phyloP scores from a whole-genome alignment of 176 grass and related monocot genomes.

The Triticum aestivum region IWGSC_CS_RefSeq_v2.1 NC_057795.1:295057505-295058004 shows the following conservation, averaged over 20 bases:
- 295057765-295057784: not conserved
- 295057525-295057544: not conserved
- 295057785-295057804: not conserved
- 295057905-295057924: constrained; percentile 45
- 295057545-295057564: not conserved
- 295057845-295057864: not conserved
- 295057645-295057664: not conserved
- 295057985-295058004: constrained; percentile 45
- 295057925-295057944: constrained; percentile 31
- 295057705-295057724: not conserved
- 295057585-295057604: not conserved
- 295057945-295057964: not conserved
- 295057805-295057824: not conserved
- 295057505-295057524: not conserved
- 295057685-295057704: not conserved
- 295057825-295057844: not conserved
- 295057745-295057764: not conserved
- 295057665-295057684: not conserved
- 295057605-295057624: not conserved
- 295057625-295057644: not conserved
- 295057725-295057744: not conserved
- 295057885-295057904: constrained; percentile 38
- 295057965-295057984: constrained; percentile 31
- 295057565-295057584: not conserved
- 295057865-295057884: constrained; percentile 1